Conservation (phyloP, 176 grass and related monocot species). For the Coix lacrymajobi region DNA sequence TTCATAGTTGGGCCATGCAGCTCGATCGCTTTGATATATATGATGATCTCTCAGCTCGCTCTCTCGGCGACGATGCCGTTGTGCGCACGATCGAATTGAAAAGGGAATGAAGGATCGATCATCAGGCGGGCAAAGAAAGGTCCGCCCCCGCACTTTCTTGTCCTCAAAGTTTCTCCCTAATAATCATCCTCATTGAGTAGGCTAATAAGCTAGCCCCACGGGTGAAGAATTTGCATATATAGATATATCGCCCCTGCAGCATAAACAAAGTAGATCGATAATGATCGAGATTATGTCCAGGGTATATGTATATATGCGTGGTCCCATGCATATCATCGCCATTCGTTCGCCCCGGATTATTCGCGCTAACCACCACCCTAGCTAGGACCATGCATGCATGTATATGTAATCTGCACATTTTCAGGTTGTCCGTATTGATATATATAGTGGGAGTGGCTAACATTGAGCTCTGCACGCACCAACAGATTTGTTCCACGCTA, state of each 20-base stretch:
- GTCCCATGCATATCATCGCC: not conserved
- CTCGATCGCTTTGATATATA: not conserved
- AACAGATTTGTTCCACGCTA: too few relatives aligned
- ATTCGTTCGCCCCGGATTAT: not conserved
- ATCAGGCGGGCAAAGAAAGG: not conserved
- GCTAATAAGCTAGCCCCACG: not conserved
- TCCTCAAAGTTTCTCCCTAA: conserved; percentile 21
- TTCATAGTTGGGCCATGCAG: too few relatives aligned
- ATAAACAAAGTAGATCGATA: not conserved
- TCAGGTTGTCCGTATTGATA: not conserved
- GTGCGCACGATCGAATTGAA: not conserved
- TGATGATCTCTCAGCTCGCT: too few relatives aligned
- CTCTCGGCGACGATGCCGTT: not conserved
- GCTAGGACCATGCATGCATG: not conserved
- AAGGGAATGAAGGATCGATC: not conserved
- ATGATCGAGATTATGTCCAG: not conserved
- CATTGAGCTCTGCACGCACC: not conserved
- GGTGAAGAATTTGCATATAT: not conserved
- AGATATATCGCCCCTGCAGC: not conserved
- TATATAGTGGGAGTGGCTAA: not conserved
- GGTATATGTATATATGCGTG: too few relatives aligned
- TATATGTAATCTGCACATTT: not conserved
- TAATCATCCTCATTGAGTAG: not conserved
- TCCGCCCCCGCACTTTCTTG: conserved; percentile 18
- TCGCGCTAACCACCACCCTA: not conserved